Base-by-base conservation (phyloP, 768 basidiomycete genomes). In the Mycena leptocephala region DNA sequence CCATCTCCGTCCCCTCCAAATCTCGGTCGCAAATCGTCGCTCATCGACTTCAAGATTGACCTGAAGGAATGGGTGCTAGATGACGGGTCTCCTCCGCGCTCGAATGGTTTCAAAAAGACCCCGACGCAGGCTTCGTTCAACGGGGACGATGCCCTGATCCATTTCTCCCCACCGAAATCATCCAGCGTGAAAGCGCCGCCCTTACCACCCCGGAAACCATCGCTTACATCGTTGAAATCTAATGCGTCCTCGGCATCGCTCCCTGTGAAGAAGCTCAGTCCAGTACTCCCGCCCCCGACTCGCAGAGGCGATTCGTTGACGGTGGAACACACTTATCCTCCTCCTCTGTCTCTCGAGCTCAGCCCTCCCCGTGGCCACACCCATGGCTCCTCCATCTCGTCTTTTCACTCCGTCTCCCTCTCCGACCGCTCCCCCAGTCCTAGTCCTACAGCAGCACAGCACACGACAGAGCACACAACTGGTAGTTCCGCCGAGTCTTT, bases 391-490 rank as follows among this genome's bases (percentile, higher is more conserved):
- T 96, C 95, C 61, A 90, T 95, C 46, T 95, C 95, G 3, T 96
- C 95, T 33, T 95, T 96, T 76, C 94, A 95, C 79, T 95, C 95
- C 3, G 93, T 96, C 30, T 96, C 95, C 2, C 88, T 96, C 22
- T 95, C 95, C 1, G 94, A 93, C 9, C 93, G 93, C 76, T 85
- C 79, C 79, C 87, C 56, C 85, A 87, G 70, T 84, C 85, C 81
- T 20, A 65, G 46, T 26, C 64, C 64, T 3, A 51, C 32, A 24
- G 64, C 64, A 8, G 46, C 64, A 13, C 87, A 78, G 88, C 89
- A 33, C 70, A 75, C 65, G 46, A 79, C 75, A 22, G 76, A 78
- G 26, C 74, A 78, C 67, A 75, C 63, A 43, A 80, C 78, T 14
- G 76, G 67, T 61, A 85, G 75, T 53, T 80, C 80, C 26, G 82